Conservation (phyloP, 257 asterid genomes). For the Solanum chilense region DNA sequence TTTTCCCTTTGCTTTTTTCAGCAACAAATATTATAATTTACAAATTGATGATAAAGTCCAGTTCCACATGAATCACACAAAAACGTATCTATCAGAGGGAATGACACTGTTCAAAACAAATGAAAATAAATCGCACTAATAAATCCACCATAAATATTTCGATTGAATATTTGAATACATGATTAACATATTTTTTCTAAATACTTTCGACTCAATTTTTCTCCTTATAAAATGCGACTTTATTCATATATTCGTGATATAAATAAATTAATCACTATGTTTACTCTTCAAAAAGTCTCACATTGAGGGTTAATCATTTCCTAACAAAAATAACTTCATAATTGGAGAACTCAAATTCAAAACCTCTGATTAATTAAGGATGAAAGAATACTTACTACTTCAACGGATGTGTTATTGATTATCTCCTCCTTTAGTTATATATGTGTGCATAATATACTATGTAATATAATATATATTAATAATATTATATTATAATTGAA, state of each 20-base stretch:
- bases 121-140: neutral
- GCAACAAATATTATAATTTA: neutral
- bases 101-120: neutral
- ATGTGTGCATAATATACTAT: neutral
- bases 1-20: neutral
- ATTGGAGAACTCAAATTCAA: rapidly evolving
- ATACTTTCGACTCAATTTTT: too few species aligned
- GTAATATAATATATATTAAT: neutral
- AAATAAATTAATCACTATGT: too few species aligned
- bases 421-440: neutral
- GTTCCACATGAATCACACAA: conserved; percentile 15
- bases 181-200: too few species aligned
- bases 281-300: too few species aligned
- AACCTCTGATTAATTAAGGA: too few species aligned
- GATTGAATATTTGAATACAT: too few species aligned
- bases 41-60: neutral
- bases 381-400: too few species aligned
- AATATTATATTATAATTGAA: neutral
- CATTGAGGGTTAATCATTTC: too few species aligned
- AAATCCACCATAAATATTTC: neutral
- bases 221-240: too few species aligned
- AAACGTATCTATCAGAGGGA: conserved; percentile 4
- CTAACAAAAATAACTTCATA: too few species aligned
- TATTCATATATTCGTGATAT: too few species aligned
- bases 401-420: rapidly evolving